These are phyloP conservation scores for Dryas alaskensis DNA, from an alignment of 306 rosid genomes.

Conservation along the genomic window DNA sequence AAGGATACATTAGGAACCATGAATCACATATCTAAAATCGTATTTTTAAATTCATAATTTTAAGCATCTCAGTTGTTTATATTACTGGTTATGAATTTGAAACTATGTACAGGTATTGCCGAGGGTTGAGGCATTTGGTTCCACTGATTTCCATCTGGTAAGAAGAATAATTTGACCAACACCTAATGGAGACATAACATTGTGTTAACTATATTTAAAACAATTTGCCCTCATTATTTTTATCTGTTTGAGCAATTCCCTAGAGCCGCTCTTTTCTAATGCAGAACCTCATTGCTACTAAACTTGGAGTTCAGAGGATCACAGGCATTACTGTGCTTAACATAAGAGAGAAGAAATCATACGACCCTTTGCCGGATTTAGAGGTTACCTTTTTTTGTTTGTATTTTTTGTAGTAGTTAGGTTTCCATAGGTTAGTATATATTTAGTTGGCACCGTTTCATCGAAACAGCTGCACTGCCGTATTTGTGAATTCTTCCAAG, in stretches of 20 bases:
- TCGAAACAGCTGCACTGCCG: neutral
- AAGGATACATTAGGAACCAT: neutral
- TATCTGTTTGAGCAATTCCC: neutral
- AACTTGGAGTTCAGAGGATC: constrained; percentile 92
- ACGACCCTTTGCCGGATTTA: constrained; percentile 77
- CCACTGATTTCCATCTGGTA: constrained; percentile 59
- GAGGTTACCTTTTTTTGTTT: constrained; percentile 53
- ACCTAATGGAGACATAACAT: neutral
- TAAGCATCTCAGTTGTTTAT: neutral
- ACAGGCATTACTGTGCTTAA: constrained; percentile 74
- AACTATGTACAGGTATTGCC: constrained; percentile 35
- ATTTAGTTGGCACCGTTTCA: neutral
- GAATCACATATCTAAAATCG: neutral
- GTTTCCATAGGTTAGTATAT: neutral
- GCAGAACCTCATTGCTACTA: constrained; percentile 89
- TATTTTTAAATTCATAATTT: neutral
- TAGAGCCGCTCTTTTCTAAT: constrained; percentile 22
- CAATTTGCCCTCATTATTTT: neutral
- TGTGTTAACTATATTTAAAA: neutral
- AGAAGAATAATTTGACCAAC: constrained; percentile 14
- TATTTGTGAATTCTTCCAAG: neutral
- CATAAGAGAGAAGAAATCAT: constrained; percentile 63
- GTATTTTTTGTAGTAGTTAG: neutral
- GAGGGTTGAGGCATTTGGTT: constrained; percentile 39
- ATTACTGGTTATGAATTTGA: constrained; percentile 14